Evolutionary conservation across 1,284 basidiomycete species (phyloP).

Genomic region (Porodaedalea pini): DNA sequence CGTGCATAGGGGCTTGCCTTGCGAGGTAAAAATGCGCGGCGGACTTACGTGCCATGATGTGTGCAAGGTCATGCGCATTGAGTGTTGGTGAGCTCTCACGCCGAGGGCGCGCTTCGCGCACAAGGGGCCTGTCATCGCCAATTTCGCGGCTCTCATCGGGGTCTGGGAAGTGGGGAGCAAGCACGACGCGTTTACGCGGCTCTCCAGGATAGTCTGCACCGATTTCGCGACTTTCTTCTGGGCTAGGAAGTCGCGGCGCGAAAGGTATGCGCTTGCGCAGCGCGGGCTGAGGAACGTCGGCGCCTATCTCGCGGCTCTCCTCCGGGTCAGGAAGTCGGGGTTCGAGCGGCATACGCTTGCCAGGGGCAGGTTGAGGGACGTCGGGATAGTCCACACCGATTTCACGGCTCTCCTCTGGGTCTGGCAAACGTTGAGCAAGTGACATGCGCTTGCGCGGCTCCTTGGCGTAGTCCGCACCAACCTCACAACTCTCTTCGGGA

Average conservation of each 20-base stretch:
- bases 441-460: background rate
- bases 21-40: background rate
- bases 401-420: constrained; percentile 6
- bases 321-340: background rate
- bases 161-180: background rate
- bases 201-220: background rate
- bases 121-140: background rate
- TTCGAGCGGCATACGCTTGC: background rate
- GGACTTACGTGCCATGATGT: too few relatives aligned
- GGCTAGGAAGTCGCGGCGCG: background rate
- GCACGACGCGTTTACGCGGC: background rate
- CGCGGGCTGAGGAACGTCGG: background rate
- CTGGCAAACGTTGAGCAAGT: background rate
- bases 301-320: background rate
- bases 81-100: background rate
- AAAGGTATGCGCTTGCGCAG: background rate
- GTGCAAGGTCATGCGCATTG: background rate
- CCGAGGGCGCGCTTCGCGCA: background rate
- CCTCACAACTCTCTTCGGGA: background rate
- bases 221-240: constrained; percentile 1
- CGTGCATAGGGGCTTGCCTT: background rate
- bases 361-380: background rate
- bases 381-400: background rate
- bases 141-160: constrained; percentile 13
- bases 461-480: background rate